Evolutionary conservation across 2,329 filamentous ascomycete genomes (phyloP), one percentile per base, ranked within the genome.

Genomic region (Monilinia vaccinii-corymbosi): DNA sequence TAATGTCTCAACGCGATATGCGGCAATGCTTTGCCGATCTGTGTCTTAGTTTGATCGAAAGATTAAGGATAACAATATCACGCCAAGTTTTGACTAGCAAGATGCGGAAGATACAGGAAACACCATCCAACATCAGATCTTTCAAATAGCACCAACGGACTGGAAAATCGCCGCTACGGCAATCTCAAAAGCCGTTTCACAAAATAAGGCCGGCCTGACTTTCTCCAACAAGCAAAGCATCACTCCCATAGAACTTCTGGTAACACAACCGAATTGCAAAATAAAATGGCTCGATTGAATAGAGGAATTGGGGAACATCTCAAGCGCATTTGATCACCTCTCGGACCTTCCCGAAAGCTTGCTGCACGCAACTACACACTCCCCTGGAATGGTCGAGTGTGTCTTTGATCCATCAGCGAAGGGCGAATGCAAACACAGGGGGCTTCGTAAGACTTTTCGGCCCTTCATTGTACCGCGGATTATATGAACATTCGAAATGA

Each of bases 201-300:
- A 32, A 21, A 11, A 3, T 21, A 5, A 4, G 5, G 38, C 38
- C 1, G 18, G 44, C 32, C 25, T 44, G 1, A 21, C 25, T 5
- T 13, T 44, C 2, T 5, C 11, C 10, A 23, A 44, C 10, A 4
- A 32, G 7, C 0, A 16, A 1, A 13, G 25, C 1, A 18, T 6
- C 2, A 44, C 18, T 1, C 4, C 13, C 16, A 53, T 53, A 21
- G 38, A 44, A 13, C 2, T 32, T 28, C 23, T 40, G 10, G 18
- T 31, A 10, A 8, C 6, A 13, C 2, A 21, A 2, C 9, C 1
- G 13, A 0, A 3, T 5, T 32, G 3, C 2, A 28, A 28, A 2
- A 9, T 10, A 18, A 18, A 31, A 28, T 7, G 10, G 14, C 11
- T 48, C 9, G 3, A 6, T 21, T 8, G 18, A 11, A 42, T 28